phyloP scores from a whole-genome alignment of 148 eudicot species.

The Beta vulgaris region DNA sequence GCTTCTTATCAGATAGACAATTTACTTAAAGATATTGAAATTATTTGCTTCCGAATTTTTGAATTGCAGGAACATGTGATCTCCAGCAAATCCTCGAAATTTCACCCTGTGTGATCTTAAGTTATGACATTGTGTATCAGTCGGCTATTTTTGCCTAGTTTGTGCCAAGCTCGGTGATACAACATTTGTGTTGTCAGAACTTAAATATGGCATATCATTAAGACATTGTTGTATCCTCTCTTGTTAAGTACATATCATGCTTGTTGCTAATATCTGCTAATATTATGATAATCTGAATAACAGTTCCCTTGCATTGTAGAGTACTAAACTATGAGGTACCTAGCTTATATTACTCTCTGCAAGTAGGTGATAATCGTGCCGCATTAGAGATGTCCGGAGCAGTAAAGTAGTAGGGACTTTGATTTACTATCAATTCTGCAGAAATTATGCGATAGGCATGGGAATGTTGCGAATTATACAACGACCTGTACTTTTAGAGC shows the following conservation, averaged over 20 bases:
- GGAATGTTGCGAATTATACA: too few species aligned
- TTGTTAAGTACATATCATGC: neutral
- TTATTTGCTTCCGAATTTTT: constrained; percentile 1
- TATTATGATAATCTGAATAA: constrained; percentile 1
- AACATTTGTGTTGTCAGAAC: neutral
- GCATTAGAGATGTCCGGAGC: too few species aligned
- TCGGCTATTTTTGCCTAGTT: neutral
- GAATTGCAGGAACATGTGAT: constrained; percentile 12
- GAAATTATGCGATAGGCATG: too few species aligned
- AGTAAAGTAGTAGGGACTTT: too few species aligned
- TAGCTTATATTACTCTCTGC: too few species aligned
- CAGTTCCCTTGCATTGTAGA: too few species aligned
- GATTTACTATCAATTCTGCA: too few species aligned
- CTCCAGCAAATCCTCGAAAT: neutral
- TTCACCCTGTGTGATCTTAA: constrained; percentile 1
- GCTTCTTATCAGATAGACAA: neutral
- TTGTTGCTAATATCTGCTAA: constrained; percentile 5
- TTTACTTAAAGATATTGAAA: neutral
- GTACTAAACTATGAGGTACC: too few species aligned
- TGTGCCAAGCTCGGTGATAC: constrained; percentile 11
- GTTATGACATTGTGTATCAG: constrained; percentile 5
- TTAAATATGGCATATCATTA: neutral
- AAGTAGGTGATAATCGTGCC: too few species aligned
- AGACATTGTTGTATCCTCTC: neutral
- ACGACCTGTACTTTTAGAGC: too few species aligned